Evolutionary conservation across 108 stramenopile genomes (phyloP).

Genomic region (Asterionellopsis glacialis): DNA sequence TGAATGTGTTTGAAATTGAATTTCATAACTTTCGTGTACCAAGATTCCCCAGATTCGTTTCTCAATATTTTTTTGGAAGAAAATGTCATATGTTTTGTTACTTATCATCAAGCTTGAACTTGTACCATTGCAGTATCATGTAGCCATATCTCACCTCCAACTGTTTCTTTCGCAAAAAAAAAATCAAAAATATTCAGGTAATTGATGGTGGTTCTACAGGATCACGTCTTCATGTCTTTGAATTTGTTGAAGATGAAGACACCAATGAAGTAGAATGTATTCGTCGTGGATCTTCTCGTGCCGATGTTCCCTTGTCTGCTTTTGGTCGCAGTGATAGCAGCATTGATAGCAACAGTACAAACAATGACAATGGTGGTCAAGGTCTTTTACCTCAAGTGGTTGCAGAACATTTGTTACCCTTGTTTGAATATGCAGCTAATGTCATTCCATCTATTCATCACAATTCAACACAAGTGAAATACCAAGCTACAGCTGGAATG

Average conservation of each 20-base stretch:
- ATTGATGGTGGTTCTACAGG: slow-evolving; percentile 89
- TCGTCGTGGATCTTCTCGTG: slow-evolving; percentile 69
- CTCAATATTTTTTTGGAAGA: no score
- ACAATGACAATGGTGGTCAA: slow-evolving; percentile 8
- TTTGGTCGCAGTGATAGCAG: slow-evolving; percentile 35
- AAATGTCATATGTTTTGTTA: no score
- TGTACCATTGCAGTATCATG: no score
- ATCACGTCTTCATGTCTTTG: slow-evolving; percentile 79
- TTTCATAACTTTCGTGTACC: no score
- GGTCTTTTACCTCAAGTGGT: slow-evolving; percentile 22
- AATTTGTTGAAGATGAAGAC: slow-evolving; percentile 37
- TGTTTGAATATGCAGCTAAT: slow-evolving; percentile 73
- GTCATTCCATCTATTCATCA: slow-evolving; percentile 66
- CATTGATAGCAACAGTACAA: slow-evolving; percentile 9
- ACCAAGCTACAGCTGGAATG: slow-evolving; percentile 88
- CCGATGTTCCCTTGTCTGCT: slow-evolving; percentile 68
- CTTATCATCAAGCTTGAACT: no score
- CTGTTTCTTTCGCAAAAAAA: no score
- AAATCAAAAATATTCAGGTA: no score
- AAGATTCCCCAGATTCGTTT: neutral
- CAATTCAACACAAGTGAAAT: slow-evolving; percentile 57
- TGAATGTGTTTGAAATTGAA: no score
- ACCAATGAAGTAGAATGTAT: slow-evolving; percentile 34
- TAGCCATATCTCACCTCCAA: no score
- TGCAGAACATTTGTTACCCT: slow-evolving; percentile 73